Base-by-base conservation (phyloP, 2,329 filamentous ascomycete genomes). In the Fusarium fracticaudum region DNA sequence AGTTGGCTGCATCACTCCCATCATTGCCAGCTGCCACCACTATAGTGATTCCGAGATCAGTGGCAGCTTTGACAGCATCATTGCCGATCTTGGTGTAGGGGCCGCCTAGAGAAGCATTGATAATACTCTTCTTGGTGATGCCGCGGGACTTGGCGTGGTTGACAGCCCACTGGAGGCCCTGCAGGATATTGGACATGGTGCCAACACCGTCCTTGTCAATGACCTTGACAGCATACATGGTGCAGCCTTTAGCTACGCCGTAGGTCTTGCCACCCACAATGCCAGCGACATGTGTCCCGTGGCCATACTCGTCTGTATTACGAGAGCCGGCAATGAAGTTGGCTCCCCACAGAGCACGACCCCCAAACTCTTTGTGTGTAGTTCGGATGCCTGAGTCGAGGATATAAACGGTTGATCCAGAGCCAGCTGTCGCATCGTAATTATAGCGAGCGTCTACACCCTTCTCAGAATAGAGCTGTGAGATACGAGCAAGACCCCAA, bases 311-410 rank as follows among this genome's bases (percentile, higher is more conserved):
- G 50, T 80, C 76, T 29, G 60, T 77, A 64, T 81, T 77, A 62
- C 76, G 77, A 17, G 81, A 73, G 45, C 76, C 58, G 8, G 43
- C 60, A 1, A 78, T 35, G n/a, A 72, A 76, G 41, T 80, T 82
- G 51, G 71, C 68, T 24, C 79, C 80, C 67, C 74, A 79, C 12
- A 62, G 18, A 10, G 79, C 80, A 13, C 79, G 76, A 13, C 77
- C 77, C 1, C 2, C 37, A 38, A 80, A 81, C 38, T 80, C 76
- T 3, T 54, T 44, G 67, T 87, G 85, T 4, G 78, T 60, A 18
- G 77, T 79, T 15, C 78, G 79, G 59, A 87, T 83, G 60, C 85
- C 85, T 1, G 84, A 85, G 71, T 87, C 85, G 60, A 86, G 79
- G 8, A 87, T 71, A 64, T 86, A 87, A 40, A 81, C 79, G 59